phyloP scores from a whole-genome alignment of 2,329 filamentous ascomycete genomes.

The Fusarium sacchari region DNA sequence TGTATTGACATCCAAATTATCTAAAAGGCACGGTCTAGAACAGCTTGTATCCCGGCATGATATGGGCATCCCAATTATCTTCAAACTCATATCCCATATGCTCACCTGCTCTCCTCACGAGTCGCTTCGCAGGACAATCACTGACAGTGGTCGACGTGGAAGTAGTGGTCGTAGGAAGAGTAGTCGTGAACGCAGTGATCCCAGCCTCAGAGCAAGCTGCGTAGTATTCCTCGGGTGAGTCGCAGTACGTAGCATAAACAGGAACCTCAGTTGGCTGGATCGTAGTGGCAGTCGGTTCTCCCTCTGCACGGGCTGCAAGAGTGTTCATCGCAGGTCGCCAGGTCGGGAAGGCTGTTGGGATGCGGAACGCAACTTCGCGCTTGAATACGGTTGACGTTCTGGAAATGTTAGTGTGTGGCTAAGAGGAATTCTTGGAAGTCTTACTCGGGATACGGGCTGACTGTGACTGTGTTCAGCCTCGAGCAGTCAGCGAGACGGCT shows the following conservation, averaged over 20 bases:
- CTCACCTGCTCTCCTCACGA: background rate
- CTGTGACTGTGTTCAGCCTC: background rate
- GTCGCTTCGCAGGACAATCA: background rate
- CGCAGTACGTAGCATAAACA: constrained; percentile 18
- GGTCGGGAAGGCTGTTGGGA: constrained; percentile 2
- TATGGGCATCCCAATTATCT: background rate
- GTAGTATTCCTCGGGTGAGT: constrained; percentile 13
- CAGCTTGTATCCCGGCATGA: background rate
- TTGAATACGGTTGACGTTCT: background rate
- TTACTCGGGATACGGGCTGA: constrained; percentile 17
- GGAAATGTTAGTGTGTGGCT: background rate
- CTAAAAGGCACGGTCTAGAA: background rate
- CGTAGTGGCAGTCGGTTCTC: constrained; percentile 3
- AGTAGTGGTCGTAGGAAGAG: background rate
- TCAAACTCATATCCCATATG: background rate
- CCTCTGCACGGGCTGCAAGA: background rate
- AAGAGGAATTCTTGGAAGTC: fast-evolving
- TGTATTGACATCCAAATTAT: background rate
- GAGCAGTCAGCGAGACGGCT: constrained; percentile 14
- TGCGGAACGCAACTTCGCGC: background rate
- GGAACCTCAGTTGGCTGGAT: constrained; percentile 12
- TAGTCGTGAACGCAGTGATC: constrained; percentile 8
- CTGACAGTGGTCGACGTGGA: background rate
- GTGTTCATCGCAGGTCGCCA: background rate
- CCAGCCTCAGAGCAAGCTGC: constrained; percentile 12